phyloP scores from a whole-genome alignment of 352 stramenopile genomes.

The Pythium sukuiense region DNA sequence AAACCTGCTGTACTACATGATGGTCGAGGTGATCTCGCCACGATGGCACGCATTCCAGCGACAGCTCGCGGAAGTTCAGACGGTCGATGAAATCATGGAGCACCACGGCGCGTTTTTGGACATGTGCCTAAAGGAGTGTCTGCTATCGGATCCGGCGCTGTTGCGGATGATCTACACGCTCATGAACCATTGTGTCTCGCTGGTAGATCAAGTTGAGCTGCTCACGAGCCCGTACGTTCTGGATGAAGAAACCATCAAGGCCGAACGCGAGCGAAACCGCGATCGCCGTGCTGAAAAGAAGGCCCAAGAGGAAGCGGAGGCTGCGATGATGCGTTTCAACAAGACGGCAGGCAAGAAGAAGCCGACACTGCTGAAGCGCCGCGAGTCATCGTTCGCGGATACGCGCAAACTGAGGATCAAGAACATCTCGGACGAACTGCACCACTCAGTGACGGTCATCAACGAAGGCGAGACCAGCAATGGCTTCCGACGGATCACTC shows the following conservation, averaged over 20 bases:
- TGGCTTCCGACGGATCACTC: constrained; percentile 73
- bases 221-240: constrained; percentile 85
- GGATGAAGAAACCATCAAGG: constrained; percentile 87
- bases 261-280: constrained; percentile 71
- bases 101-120: constrained; percentile 96
- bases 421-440: constrained; percentile 76
- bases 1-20: constrained; percentile 99
- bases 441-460: constrained; percentile 61
- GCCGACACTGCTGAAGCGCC: constrained; percentile 46
- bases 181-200: constrained; percentile 96
- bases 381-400: constrained; percentile 76
- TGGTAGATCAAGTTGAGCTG: constrained; percentile 93
- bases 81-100: constrained; percentile 94
- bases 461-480: constrained; percentile 69
- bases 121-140: constrained; percentile 95
- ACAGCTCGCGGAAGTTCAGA: constrained; percentile 73
- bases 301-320: constrained; percentile 71
- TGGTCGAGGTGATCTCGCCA: constrained; percentile 96
- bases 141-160: constrained; percentile 96
- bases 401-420: constrained; percentile 80
- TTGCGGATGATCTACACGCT: constrained; percentile 94
- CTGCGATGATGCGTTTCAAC: constrained; percentile 57
- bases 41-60: constrained; percentile 91
- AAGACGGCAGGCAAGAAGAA: constrained; percentile 66
- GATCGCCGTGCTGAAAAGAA: constrained; percentile 81